Conservation (phyloP, 805 yeast species). For the Yamadazyma laniorum region DNA sequence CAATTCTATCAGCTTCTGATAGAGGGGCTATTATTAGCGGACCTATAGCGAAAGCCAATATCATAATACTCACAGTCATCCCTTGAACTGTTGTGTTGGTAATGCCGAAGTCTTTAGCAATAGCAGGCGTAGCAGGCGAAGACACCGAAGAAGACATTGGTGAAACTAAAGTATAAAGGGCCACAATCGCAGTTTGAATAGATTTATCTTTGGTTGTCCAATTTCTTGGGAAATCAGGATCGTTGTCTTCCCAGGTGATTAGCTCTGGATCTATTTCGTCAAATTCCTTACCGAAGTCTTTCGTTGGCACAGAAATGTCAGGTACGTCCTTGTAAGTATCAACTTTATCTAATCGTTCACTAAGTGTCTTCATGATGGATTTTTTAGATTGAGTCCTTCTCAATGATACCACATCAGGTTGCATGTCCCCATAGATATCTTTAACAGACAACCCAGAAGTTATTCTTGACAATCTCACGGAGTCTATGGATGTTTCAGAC, state of each 20-base stretch:
- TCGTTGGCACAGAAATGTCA: constrained; percentile 23
- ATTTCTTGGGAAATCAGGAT: constrained; percentile 35
- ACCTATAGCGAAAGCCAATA: constrained; percentile 41
- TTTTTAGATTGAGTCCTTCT: constrained; percentile 44
- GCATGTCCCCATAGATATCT: constrained; percentile 42
- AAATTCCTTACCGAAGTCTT: constrained; percentile 32
- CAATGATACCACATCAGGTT: constrained; percentile 35
- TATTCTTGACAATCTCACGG: constrained; percentile 1
- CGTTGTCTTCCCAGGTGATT: constrained; percentile 33
- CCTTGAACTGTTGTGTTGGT: constrained; percentile 23
- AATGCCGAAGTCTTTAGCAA: constrained; percentile 30
- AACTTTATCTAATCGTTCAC: constrained; percentile 22
- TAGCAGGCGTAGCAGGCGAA: constrained; percentile 34
- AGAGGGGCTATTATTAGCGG: constrained; percentile 40
- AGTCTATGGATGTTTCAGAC: constrained; percentile 11
- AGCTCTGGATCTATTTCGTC: constrained; percentile 35
- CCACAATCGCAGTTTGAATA: constrained; percentile 25
- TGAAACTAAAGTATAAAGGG: constrained; percentile 36
- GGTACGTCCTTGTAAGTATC: constrained; percentile 18
- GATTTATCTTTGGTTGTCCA: constrained; percentile 27
- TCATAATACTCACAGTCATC: constrained; percentile 35
- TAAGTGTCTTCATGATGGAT: constrained; percentile 41
- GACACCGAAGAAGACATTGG: constrained; percentile 42
- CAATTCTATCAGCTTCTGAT: constrained; percentile 36
- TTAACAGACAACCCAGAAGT: constrained; percentile 23